Evolutionary conservation across 2,329 filamentous ascomycete genomes (phyloP).

Genomic region (Coniella vitis): DNA sequence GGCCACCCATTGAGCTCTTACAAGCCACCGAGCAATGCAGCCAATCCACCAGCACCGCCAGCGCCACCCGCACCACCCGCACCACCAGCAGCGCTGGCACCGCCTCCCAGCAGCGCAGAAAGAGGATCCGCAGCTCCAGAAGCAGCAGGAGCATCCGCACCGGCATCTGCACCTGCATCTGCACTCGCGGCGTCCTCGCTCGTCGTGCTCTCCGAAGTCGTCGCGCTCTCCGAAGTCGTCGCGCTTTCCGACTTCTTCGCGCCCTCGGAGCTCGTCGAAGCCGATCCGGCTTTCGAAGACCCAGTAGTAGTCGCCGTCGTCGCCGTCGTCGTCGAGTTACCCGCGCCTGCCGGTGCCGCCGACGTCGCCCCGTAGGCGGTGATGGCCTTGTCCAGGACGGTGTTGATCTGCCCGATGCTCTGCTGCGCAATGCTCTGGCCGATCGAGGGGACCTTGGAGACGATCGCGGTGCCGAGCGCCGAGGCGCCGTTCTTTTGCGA

Average conservation of each 20-base stretch:
- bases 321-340: not conserved
- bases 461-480: slow-evolving; percentile 28
- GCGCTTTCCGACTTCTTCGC: not conserved
- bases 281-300: not conserved
- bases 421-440: slow-evolving; percentile 24
- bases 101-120: not conserved
- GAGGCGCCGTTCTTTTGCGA: slow-evolving; percentile 19
- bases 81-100: not conserved
- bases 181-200: not conserved
- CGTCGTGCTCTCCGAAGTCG: not conserved
- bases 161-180: not conserved
- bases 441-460: slow-evolving; percentile 23
- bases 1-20: too few relatives aligned
- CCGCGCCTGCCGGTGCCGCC: not conserved
- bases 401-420: slow-evolving; percentile 21
- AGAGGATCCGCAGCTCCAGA: not conserved
- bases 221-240: not conserved
- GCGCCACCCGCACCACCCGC: not conserved
- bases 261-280: not conserved
- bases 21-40: not conserved
- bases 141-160: not conserved
- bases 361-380: slow-evolving; percentile 11
- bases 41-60: slow-evolving; percentile 3
- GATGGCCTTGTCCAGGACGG: slow-evolving; percentile 19
- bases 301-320: not conserved